Percentiles rank a stretch among this genome's conserved stretches.
Conservation (phyloP, 106 monocot species). For the Dioscorea alata region DNA sequence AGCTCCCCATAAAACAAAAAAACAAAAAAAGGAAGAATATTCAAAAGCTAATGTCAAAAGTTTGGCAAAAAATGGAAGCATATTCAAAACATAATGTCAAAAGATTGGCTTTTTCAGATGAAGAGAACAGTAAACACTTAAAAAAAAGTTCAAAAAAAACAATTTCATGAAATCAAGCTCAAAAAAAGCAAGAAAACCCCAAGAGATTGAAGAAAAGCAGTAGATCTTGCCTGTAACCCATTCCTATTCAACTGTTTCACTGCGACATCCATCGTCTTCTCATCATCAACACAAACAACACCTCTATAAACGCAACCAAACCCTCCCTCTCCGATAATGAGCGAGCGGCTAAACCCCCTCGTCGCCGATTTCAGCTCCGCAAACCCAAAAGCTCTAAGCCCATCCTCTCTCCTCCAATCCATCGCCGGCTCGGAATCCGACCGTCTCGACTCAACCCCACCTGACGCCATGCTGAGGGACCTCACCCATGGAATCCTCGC, state of each 20-base stretch:
- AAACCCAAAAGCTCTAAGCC: constrained; percentile 39
- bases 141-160: background rate
- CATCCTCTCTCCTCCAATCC: constrained; percentile 5
- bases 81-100: background rate
- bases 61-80: too few relatives aligned
- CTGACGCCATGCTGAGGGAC: constrained; percentile 21
- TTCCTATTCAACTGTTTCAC: constrained; percentile 53
- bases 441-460: background rate
- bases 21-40: too few relatives aligned
- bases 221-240: constrained; percentile 45
- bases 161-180: background rate
- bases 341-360: constrained; percentile 41
- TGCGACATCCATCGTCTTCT: constrained; percentile 36
- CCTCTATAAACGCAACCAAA: constrained; percentile 64
- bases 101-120: background rate
- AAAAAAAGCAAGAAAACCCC: background rate
- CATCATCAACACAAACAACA: constrained; percentile 2
- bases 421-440: background rate
- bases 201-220: too few relatives aligned
- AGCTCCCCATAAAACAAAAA: too few relatives aligned
- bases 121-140: background rate
- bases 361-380: constrained; percentile 55
- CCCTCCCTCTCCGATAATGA: constrained; percentile 59
- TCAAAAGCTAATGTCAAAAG: too few relatives aligned
- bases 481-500: constrained; percentile 17